Conservation (phyloP, 106 monocot genomes). For the Dioscorea alata region DNA sequence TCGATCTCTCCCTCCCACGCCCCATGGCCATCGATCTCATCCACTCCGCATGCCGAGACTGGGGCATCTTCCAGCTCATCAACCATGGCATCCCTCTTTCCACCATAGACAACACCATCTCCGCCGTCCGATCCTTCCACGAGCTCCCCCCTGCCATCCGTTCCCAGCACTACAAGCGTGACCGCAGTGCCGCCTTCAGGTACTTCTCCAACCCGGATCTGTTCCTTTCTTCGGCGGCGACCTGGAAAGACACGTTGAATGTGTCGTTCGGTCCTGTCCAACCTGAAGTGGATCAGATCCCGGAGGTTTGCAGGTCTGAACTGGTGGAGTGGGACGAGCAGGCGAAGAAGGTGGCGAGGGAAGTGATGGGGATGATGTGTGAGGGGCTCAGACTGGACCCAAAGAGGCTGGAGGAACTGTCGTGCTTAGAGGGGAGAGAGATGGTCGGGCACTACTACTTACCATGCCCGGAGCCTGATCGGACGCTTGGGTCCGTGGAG, state of each 20-base stretch:
- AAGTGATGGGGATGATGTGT: too few species aligned
- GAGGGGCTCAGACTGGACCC: too few species aligned
- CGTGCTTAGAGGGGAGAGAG: too few species aligned
- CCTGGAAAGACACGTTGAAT: background rate
- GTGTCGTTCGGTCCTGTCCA: background rate
- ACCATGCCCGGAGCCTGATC: too few species aligned
- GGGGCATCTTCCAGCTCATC: constrained; percentile 28
- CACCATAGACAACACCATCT: background rate
- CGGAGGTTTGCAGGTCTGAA: too few species aligned
- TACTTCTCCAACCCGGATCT: background rate
- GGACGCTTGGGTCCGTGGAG: too few species aligned
- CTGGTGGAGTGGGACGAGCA: too few species aligned
- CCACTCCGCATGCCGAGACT: constrained; percentile 11
- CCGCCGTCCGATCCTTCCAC: constrained; percentile 18
- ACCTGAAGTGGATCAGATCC: background rate
- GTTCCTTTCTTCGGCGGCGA: background rate
- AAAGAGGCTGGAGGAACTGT: too few species aligned
- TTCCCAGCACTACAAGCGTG: background rate
- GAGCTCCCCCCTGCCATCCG: constrained; percentile 2
- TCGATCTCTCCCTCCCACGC: too few species aligned
- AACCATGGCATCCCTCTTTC: constrained; percentile 22
- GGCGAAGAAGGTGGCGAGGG: too few species aligned
- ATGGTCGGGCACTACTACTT: too few species aligned
- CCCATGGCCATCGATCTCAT: too few species aligned
- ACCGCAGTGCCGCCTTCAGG: background rate